Conservation (phyloP, 1,139 yeast genomes). For the Blastobotrys aristatus region DNA sequence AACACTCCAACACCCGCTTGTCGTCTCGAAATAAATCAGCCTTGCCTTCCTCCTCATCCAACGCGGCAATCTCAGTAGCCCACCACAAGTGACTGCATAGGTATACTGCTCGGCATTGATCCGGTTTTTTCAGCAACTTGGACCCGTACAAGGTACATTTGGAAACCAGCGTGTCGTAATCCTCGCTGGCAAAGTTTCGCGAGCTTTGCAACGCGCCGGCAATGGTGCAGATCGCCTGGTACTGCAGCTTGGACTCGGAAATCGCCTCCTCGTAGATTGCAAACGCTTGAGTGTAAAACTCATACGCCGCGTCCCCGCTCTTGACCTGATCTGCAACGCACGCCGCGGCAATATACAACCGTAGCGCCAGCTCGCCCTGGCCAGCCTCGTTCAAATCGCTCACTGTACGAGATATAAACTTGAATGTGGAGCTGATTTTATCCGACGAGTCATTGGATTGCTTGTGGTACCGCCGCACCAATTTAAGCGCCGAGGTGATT, state of each 20-base stretch:
- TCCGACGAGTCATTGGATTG: constrained; percentile 29
- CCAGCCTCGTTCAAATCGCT: constrained; percentile 60
- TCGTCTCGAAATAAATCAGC: constrained; percentile 45
- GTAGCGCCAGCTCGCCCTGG: constrained; percentile 47
- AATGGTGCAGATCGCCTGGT: constrained; percentile 48
- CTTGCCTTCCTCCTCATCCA: constrained; percentile 45
- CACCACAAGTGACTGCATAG: constrained; percentile 92
- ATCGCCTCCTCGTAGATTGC: constrained; percentile 80
- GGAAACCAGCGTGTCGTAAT: constrained; percentile 75
- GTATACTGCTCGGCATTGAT: constrained; percentile 89
- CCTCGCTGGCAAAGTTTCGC: constrained; percentile 52
- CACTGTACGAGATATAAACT: constrained; percentile 65
- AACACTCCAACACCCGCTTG: constrained; percentile 59
- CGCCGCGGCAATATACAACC: constrained; percentile 44
- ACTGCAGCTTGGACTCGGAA: constrained; percentile 57
- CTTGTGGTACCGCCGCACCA: constrained; percentile 47
- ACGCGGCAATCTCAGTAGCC: constrained; percentile 58
- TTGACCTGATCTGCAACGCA: constrained; percentile 70
- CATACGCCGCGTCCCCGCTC: constrained; percentile 67
- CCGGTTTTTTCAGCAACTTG: constrained; percentile 82
- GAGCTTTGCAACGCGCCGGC: constrained; percentile 60
- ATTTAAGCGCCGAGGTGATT: constrained; percentile 52
- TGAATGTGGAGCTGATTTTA: constrained; percentile 52
- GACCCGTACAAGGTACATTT: constrained; percentile 86
- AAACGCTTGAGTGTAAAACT: constrained; percentile 83